Percentiles rank a stretch among this genome's conserved stretches.
These are phyloP conservation scores for Phytophthora litchii DNA, from an alignment of 352 stramenopile genomes.

Conservation along the genomic window DNA sequence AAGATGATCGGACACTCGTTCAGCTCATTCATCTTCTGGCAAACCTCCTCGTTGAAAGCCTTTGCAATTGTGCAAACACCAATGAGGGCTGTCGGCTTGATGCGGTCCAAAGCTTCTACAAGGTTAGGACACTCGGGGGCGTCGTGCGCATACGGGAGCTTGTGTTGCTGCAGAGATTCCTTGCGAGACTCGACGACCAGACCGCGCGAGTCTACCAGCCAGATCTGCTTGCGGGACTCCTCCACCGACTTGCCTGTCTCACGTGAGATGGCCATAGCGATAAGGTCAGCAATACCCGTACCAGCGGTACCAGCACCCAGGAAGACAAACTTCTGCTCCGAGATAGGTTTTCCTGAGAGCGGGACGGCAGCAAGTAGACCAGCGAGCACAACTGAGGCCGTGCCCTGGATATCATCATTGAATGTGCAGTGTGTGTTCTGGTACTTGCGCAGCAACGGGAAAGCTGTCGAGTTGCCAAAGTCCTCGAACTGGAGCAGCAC, in stretches of 20 bases:
- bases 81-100: constrained; percentile 95
- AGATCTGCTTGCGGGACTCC: constrained; percentile 92
- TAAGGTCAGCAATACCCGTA: constrained; percentile 94
- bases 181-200: constrained; percentile 80
- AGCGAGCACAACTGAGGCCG: constrained; percentile 77
- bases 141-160: constrained; percentile 89
- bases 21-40: constrained; percentile 86
- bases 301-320: constrained; percentile 93
- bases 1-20: constrained; percentile 96
- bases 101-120: constrained; percentile 74
- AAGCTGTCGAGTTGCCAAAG: constrained; percentile 89
- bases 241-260: constrained; percentile 86
- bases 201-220: constrained; percentile 92
- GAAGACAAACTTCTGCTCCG: constrained; percentile 96
- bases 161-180: constrained; percentile 88
- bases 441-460: constrained; percentile 85
- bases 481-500: constrained; percentile 91
- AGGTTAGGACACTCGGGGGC: constrained; percentile 66
- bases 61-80: constrained; percentile 93
- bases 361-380: constrained; percentile 75
- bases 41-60: constrained; percentile 90
- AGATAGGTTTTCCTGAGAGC: constrained; percentile 79
- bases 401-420: constrained; percentile 98
- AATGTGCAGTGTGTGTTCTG: constrained; percentile 89
- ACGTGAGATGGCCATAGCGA: constrained; percentile 91